Evolutionary conservation across 108 stramenopile genomes (phyloP).

Genomic region (Skeletonema marinoi): DNA sequence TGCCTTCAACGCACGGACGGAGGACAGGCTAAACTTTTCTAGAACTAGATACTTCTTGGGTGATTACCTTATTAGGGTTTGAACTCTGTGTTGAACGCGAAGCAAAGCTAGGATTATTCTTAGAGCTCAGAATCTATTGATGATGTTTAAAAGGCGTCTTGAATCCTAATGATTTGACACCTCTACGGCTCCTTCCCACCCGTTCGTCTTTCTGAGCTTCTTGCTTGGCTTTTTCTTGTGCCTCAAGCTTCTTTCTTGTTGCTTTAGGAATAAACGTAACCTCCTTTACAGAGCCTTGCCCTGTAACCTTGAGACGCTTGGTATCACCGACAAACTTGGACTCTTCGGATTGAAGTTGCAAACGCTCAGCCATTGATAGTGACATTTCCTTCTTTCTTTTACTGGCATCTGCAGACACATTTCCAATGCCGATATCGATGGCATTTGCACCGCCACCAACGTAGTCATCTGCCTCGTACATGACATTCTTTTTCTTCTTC

Average conservation of each 20-base stretch:
- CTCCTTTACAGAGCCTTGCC: constrained; percentile 74
- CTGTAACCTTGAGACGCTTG: constrained; percentile 40
- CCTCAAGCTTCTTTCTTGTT: constrained; percentile 51
- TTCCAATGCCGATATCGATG: constrained; percentile 64
- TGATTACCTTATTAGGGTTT: too few relatives aligned
- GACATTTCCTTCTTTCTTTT: constrained; percentile 61
- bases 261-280: constrained; percentile 77
- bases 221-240: constrained; percentile 17
- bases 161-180: constrained; percentile 63
- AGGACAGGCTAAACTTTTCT: too few relatives aligned
- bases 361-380: constrained; percentile 73
- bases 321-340: constrained; percentile 46
- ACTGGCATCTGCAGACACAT: constrained; percentile 44
- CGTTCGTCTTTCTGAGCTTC: constrained; percentile 21
- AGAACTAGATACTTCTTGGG: too few relatives aligned
- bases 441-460: constrained; percentile 44
- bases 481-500: constrained; percentile 55
- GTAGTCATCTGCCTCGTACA: constrained; percentile 75
- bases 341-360: constrained; percentile 60
- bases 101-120: not conserved
- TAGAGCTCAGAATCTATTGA: constrained; percentile 1
- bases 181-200: constrained; percentile 53
- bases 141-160: constrained; percentile 62
- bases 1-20: too few relatives aligned
- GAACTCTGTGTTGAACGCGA: too few relatives aligned